These are phyloP conservation scores for Colletotrichum salicis DNA, from an alignment of 2,329 filamentous ascomycete genomes.

Conservation along the genomic window DNA sequence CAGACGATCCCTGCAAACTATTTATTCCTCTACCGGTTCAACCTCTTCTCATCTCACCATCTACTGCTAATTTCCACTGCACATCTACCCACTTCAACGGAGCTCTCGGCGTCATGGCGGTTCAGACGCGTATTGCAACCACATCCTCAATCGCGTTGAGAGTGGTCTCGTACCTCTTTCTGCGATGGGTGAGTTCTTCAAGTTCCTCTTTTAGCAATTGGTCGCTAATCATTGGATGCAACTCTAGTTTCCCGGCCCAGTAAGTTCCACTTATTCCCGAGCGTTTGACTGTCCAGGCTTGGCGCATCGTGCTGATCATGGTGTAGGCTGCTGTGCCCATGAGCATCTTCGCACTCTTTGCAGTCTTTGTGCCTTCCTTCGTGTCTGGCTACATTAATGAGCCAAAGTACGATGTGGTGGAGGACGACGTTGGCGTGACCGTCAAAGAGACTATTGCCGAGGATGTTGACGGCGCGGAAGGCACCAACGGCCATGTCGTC, in stretches of 20 bases:
- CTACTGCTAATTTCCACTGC: background rate
- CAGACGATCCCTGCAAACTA: background rate
- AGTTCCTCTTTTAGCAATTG: background rate
- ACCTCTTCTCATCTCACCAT: background rate
- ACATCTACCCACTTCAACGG: conserved; percentile 5
- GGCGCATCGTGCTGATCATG: conserved; percentile 14
- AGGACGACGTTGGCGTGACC: conserved; percentile 68
- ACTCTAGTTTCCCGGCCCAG: conserved; percentile 43
- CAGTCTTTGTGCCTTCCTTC: conserved; percentile 74
- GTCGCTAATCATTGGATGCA: conserved; percentile 7
- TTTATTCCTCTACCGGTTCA: background rate
- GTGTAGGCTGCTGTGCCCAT: conserved; percentile 37
- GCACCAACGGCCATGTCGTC: conserved; percentile 47
- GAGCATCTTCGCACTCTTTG: conserved; percentile 68
- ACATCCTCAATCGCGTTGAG: conserved; percentile 63
- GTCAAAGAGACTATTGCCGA: conserved; percentile 58
- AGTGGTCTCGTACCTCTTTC: conserved; percentile 64
- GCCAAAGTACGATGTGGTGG: conserved; percentile 67
- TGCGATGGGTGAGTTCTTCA: conserved; percentile 64
- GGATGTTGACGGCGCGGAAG: conserved; percentile 47
- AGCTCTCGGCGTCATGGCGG: conserved; percentile 40
- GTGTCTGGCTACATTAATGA: conserved; percentile 67
- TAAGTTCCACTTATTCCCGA: conserved; percentile 36
- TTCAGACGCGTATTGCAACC: conserved; percentile 46
- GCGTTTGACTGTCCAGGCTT: background rate